Base-by-base conservation (phyloP, 805 yeast genomes). In the Lachancea nothofagi region DNA sequence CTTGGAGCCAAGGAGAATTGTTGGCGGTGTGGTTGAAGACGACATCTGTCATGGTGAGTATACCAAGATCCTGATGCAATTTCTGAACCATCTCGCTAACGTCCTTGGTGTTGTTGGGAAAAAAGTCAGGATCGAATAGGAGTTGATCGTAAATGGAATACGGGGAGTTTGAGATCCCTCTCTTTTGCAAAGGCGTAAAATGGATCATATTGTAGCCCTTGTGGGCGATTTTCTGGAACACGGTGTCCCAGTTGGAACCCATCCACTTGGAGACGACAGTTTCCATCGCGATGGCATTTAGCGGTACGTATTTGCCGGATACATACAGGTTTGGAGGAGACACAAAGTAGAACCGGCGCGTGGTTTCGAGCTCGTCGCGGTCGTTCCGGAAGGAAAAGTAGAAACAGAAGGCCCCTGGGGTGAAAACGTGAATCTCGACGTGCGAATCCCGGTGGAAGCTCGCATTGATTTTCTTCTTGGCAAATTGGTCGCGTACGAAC, bases 141-240 rank as follows among this genome's bases (percentile, higher is more conserved):
- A 87, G 71, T 62, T 93, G 97, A 59, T 90, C 96, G 51, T 66
- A 80, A 39, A 90, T 86, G 3, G 96, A 85, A 57, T 89, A 90
- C 0, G 98, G 98, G 5, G 97, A 89, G 59, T 89, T 75, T 1
- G 96, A 84, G 45, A 72, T 82, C 24, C 98, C 98, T 41, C 97
- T 72, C 47, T 79, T 66, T 62, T 90, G 96, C 50, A 90, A 69
- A 0, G 98, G 98, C 5, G 97, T 89, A 60, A 90, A 90, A 66
- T 90, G 98, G 31, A 93, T 69, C 96, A 90, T 86, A 61, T 93
- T 93, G 67, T 90, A 90, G 15, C 93, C 89, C 61, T 93, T 93
- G 7, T 64, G 57, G 12, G 80, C 64, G 32, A 90, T 73, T 33
- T 74, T 73, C 1, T 60, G 57, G 43, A 90, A 83, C 41, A 83